Base-by-base conservation (phyloP, 805 yeast genomes). In the Ogataea trehalophila region DNA sequence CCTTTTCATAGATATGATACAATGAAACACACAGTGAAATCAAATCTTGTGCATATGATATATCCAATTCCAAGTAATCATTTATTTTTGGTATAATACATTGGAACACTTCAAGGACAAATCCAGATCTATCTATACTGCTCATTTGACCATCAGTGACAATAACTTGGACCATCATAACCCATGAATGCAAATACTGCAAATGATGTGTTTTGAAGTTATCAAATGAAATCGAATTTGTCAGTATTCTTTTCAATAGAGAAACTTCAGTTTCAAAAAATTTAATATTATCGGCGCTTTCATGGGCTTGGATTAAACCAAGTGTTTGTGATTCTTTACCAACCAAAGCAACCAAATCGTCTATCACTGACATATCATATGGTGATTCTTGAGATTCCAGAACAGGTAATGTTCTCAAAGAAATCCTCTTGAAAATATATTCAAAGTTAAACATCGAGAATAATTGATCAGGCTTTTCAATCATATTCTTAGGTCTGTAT, bases 141-240 rank as follows among this genome's bases (percentile, higher is more conserved):
- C 70, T 64, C 46, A 81, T 65, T n/a, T 69, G 69, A 9, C 80
- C 81, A 62, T 83, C 90, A 5, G 80, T 72, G 5, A 87, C 80
- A 40, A 88, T 66, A 4, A 89, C 80, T 51, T 89, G 88, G 22
- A 88, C 81, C 43, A 91, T 65, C 54, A 83, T 84, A 20, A 83
- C 82, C 98, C 98, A 92, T 0, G 95, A 78, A 58, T 83, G 88
- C 29, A 92, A 67, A 48, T 84, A 79, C 14, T 75, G 67, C 41
- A 85, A 67, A 51, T 85, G 94, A 8, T 72, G 69, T 1, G 72
- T 62, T 50, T 74, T 74, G 54, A 80, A 74, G 37, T 72, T 71
- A 39, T 71, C 70, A 38, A 69, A 70, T n/a, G 79, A 66, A 14
- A 79, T 57, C 22, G 72, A 70, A 54, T 76, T 76, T 0, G 71